Percentiles rank a stretch among this genome's conserved stretches.
Conservation (phyloP, 2,329 filamentous ascomycete genomes). For the Cordyceps fumosorosea region DNA sequence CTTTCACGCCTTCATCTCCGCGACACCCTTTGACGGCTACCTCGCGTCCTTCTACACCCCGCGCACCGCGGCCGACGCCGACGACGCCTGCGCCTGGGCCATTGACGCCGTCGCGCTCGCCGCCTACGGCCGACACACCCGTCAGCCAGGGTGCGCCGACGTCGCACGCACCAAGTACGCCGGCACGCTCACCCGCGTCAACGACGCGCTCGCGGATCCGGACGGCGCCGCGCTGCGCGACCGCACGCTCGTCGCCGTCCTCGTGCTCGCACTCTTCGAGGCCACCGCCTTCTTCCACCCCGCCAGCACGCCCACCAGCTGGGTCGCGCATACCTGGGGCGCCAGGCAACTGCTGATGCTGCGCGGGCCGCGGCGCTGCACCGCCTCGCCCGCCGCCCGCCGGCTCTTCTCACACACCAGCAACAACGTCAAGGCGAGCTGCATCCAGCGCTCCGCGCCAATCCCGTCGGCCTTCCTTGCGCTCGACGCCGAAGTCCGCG, state of each 20-base stretch:
- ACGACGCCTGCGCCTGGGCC: slow-evolving; percentile 19
- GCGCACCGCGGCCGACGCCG: background rate
- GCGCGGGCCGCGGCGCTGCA: slow-evolving; percentile 19
- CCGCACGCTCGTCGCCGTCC: slow-evolving; percentile 21
- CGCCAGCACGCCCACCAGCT: slow-evolving; percentile 19
- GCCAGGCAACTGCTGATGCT: slow-evolving; percentile 22
- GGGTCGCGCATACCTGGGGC: slow-evolving; percentile 21
- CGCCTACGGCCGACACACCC: slow-evolving; percentile 17
- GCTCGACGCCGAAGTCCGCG: slow-evolving; percentile 13
- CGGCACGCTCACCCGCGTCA: slow-evolving; percentile 16
- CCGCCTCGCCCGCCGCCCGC: slow-evolving; percentile 17
- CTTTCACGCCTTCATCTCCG: slow-evolving; percentile 21
- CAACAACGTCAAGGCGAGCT: slow-evolving; percentile 23
- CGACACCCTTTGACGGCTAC: slow-evolving; percentile 21
- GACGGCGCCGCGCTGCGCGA: slow-evolving; percentile 18
- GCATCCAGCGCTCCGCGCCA: slow-evolving; percentile 18
- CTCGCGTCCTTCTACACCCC: slow-evolving; percentile 17
- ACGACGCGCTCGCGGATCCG: slow-evolving; percentile 15
- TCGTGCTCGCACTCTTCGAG: slow-evolving; percentile 23
- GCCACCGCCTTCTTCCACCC: slow-evolving; percentile 20
- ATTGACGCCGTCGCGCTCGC: slow-evolving; percentile 21
- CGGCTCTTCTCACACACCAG: slow-evolving; percentile 21
- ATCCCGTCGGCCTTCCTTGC: slow-evolving; percentile 19
- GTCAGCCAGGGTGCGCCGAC: slow-evolving; percentile 15
- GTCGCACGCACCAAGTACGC: slow-evolving; percentile 18